Evolutionary conservation across 352 stramenopile species (phyloP), one percentile per base, ranked within the genome.

Genomic region (Phytophthora sojae): DNA sequence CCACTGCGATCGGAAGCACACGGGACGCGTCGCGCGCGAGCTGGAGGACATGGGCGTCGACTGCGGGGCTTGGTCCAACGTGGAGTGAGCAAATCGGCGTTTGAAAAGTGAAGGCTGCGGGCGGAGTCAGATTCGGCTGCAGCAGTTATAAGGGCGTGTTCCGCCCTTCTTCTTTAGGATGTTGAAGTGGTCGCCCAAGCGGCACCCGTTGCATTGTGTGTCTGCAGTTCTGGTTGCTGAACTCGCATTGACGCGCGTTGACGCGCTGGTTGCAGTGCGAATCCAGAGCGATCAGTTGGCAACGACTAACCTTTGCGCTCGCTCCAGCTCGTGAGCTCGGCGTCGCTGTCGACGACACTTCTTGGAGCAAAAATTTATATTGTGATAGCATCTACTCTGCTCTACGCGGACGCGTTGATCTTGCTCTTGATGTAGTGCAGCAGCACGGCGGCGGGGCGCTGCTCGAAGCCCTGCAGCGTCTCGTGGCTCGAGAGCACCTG

Each of bases 351-450:
- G 5, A 14, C 42, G 51, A 55, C 35, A 35, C n/a, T 56, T 56
- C 9, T 67, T 42, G 7, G 45, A 6, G 5, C n/a, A 19, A 66
- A 69, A 64, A 59, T 44, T 62, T 72, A 61, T 69, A 52, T 55
- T 60, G 37, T 17, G 6, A 59, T 26, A 70, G 49, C 8, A 32
- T 58, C 61, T 61, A 71, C 54, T 39, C 45, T 25, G 23, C 42
- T 49, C 64, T 71, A 75, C 39, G 64, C 45, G 11, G 23, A 66
- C 42, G 52, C 45, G 14, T 54, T 67, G 30, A 92, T 66, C 66
- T 81, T 86, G 42, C 75, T 77, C 80, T 92, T 94, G 73, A 94
- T 92, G 73, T 85, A 91, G 67, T 88, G 81, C 67, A 94, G 66
- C 65, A 94, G 55, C 67, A 94, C 75, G 26, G 72, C 66, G 7